phyloP scores from a whole-genome alignment of 2,329 filamentous ascomycete genomes.

The Monilinia fructigena region DNA sequence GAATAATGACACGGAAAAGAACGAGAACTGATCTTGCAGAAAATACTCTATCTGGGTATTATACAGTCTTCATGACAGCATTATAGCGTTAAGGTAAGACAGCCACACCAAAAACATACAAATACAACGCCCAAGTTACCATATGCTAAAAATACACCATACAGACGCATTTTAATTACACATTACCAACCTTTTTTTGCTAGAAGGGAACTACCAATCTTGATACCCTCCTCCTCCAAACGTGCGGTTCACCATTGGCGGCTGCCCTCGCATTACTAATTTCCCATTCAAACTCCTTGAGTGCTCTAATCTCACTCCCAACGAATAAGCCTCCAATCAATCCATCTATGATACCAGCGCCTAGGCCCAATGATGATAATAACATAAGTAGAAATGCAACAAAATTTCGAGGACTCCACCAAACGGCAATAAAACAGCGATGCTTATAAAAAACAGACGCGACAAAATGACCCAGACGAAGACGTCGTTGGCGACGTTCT shows the following conservation, averaged over 20 bases:
- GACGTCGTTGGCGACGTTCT: constrained; percentile 68
- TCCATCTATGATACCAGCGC: constrained; percentile 76
- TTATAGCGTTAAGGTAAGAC: neutral
- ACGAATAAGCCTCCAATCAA: constrained; percentile 86
- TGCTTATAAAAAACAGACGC: constrained; percentile 61
- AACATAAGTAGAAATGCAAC: constrained; percentile 79
- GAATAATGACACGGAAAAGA: neutral
- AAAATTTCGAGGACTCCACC: constrained; percentile 77
- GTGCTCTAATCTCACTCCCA: constrained; percentile 73
- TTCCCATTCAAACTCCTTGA: constrained; percentile 95
- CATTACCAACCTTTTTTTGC: neutral
- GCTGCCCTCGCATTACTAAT: constrained; percentile 62
- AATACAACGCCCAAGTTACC: neutral
- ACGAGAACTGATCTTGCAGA: neutral
- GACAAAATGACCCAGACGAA: constrained; percentile 73
- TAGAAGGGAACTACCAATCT: constrained; percentile 11
- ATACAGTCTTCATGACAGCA: neutral
- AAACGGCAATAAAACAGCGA: constrained; percentile 78
- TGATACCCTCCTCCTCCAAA: constrained; percentile 4
- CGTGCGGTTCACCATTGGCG: constrained; percentile 36
- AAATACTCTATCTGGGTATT: neutral
- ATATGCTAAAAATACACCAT: neutral
- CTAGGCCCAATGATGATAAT: constrained; percentile 73
- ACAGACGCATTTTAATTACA: neutral
- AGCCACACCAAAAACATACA: neutral